A percentile compares a stretch with the other conserved stretches of the same genome.
Evolutionary conservation across 2,329 filamentous ascomycete genomes (phyloP).

Genomic region (Seiridium cupressi): DNA sequence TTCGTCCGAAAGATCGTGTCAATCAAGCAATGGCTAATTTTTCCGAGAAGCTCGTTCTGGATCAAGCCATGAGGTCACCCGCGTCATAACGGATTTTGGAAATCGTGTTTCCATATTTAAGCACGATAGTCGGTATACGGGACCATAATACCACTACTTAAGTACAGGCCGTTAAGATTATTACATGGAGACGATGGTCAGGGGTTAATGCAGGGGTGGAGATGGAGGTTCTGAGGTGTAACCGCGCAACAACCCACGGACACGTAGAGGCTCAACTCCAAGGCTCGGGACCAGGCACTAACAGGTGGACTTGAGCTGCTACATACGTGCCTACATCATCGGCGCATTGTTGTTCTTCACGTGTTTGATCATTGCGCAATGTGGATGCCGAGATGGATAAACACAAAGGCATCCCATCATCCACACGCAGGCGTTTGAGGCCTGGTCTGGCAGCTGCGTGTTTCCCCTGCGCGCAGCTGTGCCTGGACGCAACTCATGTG

Average conservation of each 20-base stretch:
- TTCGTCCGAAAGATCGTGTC: conserved; percentile 3
- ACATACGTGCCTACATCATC: too few relatives aligned
- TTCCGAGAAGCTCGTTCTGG: not conserved
- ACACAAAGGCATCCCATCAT: too few relatives aligned
- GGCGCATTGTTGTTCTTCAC: too few relatives aligned
- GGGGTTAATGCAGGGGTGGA: not conserved
- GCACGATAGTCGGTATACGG: not conserved
- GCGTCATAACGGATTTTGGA: not conserved
- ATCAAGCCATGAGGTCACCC: conserved; percentile 2
- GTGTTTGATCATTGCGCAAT: too few relatives aligned
- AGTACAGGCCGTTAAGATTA: conserved; percentile 5
- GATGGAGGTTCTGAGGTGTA: not conserved
- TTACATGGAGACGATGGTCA: conserved; percentile 3
- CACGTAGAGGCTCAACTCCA: not conserved
- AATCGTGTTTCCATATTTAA: conserved; percentile 6
- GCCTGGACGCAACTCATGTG: not conserved
- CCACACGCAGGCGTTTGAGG: not conserved
- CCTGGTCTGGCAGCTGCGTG: not conserved
- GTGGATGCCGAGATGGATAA: too few relatives aligned
- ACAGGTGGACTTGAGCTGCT: too few relatives aligned
- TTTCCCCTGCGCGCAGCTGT: not conserved
- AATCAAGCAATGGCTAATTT: not conserved
- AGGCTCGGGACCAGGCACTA: too few relatives aligned
- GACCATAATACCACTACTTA: not conserved
- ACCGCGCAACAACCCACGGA: not conserved